These are phyloP conservation scores for Solidago caesia DNA, from an alignment of 129 eudicot species.

Conservation along the genomic window DNA sequence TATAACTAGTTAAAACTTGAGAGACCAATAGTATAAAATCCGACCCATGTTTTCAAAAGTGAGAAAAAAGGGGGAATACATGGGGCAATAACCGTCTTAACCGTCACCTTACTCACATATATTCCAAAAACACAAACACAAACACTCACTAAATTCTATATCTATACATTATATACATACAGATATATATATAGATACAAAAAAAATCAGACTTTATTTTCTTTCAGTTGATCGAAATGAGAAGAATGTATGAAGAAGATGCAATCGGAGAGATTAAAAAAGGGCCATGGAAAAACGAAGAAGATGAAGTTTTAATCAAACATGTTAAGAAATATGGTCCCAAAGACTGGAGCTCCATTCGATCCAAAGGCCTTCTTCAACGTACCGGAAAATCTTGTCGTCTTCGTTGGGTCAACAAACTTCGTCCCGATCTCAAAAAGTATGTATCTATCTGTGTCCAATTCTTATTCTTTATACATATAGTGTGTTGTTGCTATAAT, in stretches of 20 bases:
- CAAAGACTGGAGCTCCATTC: constrained; percentile 96
- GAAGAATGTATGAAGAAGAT: constrained; percentile 37
- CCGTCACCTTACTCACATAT: constrained; percentile 33
- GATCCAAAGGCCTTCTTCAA: constrained; percentile 85
- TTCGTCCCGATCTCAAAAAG: constrained; percentile 84
- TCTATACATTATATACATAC: not conserved
- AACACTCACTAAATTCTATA: not conserved
- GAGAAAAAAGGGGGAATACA: constrained; percentile 37
- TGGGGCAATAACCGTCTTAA: constrained; percentile 47
- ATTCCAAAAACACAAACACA: constrained; percentile 9
- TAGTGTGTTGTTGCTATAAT: not conserved
- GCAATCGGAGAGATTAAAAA: constrained; percentile 52
- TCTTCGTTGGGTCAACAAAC: constrained; percentile 95
- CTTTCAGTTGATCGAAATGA: constrained; percentile 26
- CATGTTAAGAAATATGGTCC: constrained; percentile 75
- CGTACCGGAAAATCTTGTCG: constrained; percentile 91
- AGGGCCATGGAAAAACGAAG: constrained; percentile 91
- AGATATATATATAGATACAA: not conserved
- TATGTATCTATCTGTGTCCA: not conserved
- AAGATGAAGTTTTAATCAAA: constrained; percentile 63
- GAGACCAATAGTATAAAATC: constrained; percentile 1
- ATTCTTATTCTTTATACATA: not conserved
- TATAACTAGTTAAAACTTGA: not conserved
- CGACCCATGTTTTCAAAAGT: constrained; percentile 31
- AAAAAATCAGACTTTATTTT: not conserved